Evolutionary conservation across 2,329 filamentous ascomycete species (phyloP).

Genomic region (Didymella segeticola): DNA sequence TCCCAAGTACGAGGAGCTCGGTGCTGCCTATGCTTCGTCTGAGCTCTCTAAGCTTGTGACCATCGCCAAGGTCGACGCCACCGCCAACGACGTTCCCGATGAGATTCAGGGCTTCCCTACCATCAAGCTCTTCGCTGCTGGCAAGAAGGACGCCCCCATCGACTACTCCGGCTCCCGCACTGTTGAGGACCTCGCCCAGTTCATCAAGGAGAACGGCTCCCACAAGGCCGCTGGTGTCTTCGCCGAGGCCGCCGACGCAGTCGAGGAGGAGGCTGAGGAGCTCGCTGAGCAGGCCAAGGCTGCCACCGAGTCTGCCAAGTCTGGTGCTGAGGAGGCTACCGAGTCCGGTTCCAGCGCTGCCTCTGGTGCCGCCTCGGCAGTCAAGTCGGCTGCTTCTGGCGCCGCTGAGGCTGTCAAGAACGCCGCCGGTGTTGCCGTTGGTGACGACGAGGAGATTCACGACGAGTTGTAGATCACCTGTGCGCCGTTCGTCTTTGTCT

Average conservation of each 20-base stretch:
- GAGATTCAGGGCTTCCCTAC: conserved; percentile 98
- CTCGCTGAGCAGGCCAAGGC: conserved; percentile 50
- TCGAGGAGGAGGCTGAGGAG: conserved; percentile 52
- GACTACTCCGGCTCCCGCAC: conserved; percentile 89
- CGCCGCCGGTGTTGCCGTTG: conserved; percentile 44
- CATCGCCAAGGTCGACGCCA: conserved; percentile 93
- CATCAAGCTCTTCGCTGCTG: conserved; percentile 96
- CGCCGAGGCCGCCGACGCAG: conserved; percentile 62
- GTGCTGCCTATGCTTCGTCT: conserved; percentile 60
- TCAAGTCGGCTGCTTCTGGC: conserved; percentile 50
- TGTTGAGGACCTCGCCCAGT: conserved; percentile 87
- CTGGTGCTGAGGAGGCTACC: conserved; percentile 41
- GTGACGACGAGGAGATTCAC: conserved; percentile 56
- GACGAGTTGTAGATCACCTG: conserved; percentile 74
- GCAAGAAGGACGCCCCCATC: conserved; percentile 81
- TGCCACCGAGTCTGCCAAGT: conserved; percentile 47
- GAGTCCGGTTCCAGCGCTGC: conserved; percentile 41
- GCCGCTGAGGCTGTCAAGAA: conserved; percentile 48
- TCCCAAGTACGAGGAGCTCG: conserved; percentile 72
- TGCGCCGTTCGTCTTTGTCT: conserved; percentile 13
- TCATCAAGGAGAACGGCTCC: conserved; percentile 95
- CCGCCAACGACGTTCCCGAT: conserved; percentile 93
- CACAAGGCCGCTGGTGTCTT: conserved; percentile 75
- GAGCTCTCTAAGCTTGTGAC: conserved; percentile 65
- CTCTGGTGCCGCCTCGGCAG: conserved; percentile 26